Percentiles rank a stretch among this genome's conserved stretches.
Evolutionary conservation across 164 flowering plant species (phyloP).

Genomic region (Magnolia sinica): DNA sequence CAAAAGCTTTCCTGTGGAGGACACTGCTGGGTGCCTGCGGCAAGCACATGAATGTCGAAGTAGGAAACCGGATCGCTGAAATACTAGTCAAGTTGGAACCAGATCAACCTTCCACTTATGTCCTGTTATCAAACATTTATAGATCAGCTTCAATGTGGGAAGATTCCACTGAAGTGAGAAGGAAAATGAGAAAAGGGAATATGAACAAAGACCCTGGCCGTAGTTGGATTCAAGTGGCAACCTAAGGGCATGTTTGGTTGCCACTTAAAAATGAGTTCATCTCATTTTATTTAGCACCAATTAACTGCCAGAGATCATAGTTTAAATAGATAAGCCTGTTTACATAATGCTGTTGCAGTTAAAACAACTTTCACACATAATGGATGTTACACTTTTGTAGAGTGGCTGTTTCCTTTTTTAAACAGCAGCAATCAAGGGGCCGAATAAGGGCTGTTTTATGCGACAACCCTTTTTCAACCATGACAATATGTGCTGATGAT

Average conservation of each 20-base stretch:
- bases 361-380: too few species aligned
- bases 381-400: too few species aligned
- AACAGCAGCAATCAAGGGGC: too few species aligned
- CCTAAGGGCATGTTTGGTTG: not conserved
- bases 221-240: conserved; percentile 25
- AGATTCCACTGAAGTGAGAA: conserved; percentile 13
- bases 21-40: conserved; percentile 81
- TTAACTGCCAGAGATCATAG: too few species aligned
- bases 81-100: conserved; percentile 15
- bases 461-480: too few species aligned
- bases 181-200: conserved; percentile 11
- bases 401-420: too few species aligned
- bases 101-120: conserved; percentile 22
- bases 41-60: conserved; percentile 52
- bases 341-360: too few species aligned
- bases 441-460: too few species aligned
- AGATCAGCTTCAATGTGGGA: conserved; percentile 25
- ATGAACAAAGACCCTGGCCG: conserved; percentile 21
- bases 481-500: too few species aligned
- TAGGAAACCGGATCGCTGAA: conserved; percentile 55
- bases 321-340: too few species aligned
- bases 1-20: conserved; percentile 48
- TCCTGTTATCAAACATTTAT: conserved; percentile 24
- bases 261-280: too few species aligned
- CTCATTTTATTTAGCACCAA: too few species aligned